These are phyloP conservation scores for Tephrocybe rancida DNA, from an alignment of 768 basidiomycete genomes.

Conservation along the genomic window DNA sequence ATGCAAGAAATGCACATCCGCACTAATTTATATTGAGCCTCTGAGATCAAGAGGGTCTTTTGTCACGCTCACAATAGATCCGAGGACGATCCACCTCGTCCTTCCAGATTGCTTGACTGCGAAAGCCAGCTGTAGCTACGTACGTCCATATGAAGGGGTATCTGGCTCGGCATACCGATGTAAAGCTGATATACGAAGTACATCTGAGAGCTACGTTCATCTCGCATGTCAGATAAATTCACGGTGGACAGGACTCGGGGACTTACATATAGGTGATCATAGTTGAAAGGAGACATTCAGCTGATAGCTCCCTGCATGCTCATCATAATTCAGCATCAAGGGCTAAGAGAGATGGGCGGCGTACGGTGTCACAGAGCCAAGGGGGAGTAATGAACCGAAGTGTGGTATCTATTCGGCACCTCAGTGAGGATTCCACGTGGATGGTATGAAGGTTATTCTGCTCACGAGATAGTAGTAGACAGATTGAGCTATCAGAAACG, in stretches of 20 bases:
- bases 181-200: conserved; percentile 46
- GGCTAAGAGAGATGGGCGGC: conserved; percentile 1
- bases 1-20: conserved; percentile 26
- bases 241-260: background rate
- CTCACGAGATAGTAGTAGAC: conserved; percentile 46
- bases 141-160: no score
- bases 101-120: conserved; percentile 27
- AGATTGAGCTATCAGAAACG: conserved; percentile 41
- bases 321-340: background rate
- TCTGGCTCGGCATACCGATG: conserved; percentile 26
- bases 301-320: conserved; percentile 32
- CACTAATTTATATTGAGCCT: no score
- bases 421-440: background rate
- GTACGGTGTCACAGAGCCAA: conserved; percentile 40
- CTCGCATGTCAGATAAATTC: background rate
- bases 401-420: conserved; percentile 36
- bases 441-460: no score
- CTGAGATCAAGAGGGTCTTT: no score
- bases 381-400: conserved; percentile 45
- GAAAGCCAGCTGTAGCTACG: background rate
- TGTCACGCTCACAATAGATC: conserved; percentile 24
- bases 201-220: conserved; percentile 37
- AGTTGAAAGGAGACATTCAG: conserved; percentile 45
- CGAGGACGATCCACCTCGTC: conserved; percentile 27
- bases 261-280: conserved; percentile 46